These are phyloP conservation scores for Ganoderma leucocontextum DNA, from an alignment of 1,284 basidiomycete species.

Conservation along the genomic window DNA sequence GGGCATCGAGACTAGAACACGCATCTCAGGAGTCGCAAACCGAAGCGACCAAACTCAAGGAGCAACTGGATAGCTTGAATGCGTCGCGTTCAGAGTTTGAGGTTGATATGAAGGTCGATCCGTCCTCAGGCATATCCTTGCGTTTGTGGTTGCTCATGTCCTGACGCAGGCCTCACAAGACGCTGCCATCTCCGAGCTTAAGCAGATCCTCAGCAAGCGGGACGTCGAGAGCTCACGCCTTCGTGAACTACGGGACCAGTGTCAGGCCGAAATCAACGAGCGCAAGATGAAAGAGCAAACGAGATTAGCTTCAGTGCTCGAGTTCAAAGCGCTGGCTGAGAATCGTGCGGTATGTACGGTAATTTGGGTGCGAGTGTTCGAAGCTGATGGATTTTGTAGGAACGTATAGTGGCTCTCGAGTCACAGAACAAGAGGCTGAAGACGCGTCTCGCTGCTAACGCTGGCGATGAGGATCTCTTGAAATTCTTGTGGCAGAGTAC, in stretches of 20 bases:
- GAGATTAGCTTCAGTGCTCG: constrained; percentile 71
- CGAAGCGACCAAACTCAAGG: constrained; percentile 49
- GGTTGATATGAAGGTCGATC: constrained; percentile 52
- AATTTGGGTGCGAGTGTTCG: constrained; percentile 23
- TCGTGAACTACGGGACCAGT: constrained; percentile 84
- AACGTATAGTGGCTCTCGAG: constrained; percentile 77
- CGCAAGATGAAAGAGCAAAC: constrained; percentile 73
- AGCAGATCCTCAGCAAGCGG: constrained; percentile 63
- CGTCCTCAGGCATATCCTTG: not conserved
- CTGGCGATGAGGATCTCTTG: constrained; percentile 78
- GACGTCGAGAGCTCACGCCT: constrained; percentile 82
- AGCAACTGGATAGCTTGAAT: constrained; percentile 51
- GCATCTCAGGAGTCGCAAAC: constrained; percentile 47
- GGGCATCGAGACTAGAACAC: constrained; percentile 52
- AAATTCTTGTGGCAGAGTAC: constrained; percentile 71
- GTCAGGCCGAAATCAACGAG: constrained; percentile 76
- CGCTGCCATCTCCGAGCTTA: constrained; percentile 64
- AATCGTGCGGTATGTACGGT: constrained; percentile 64
- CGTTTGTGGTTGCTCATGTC: constrained; percentile 25
- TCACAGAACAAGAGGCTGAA: constrained; percentile 84
- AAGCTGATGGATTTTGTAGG: constrained; percentile 51
- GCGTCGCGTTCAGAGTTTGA: constrained; percentile 55
- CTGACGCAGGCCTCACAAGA: constrained; percentile 53
- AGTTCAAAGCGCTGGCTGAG: constrained; percentile 77
- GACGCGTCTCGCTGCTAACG: constrained; percentile 78